Conservation (phyloP, 1,139 yeast species). For the Kluyveromyces sp. region DNA sequence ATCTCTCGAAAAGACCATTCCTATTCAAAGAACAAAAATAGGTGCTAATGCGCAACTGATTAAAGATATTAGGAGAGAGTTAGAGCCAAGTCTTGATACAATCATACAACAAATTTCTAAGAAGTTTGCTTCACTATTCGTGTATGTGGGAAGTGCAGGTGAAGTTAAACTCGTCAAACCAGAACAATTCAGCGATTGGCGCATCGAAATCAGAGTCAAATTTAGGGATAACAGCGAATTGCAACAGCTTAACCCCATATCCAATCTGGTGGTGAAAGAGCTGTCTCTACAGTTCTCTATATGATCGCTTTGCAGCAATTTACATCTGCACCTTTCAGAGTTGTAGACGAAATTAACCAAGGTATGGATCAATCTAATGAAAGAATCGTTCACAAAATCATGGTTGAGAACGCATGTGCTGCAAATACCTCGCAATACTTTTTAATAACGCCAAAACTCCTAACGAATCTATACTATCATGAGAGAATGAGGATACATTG, state of each 20-base stretch:
- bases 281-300: conserved; percentile 87
- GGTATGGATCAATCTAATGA: conserved; percentile 98
- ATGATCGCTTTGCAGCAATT: conserved; percentile 89
- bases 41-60: conserved; percentile 34
- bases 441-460: conserved; percentile 83
- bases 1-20: conserved; percentile 24
- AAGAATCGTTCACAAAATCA: conserved; percentile 73
- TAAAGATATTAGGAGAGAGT: conserved; percentile 33
- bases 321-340: conserved; percentile 84
- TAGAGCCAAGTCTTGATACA: conserved; percentile 53
- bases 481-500: conserved; percentile 81
- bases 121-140: conserved; percentile 60
- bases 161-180: conserved; percentile 53
- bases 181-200: conserved; percentile 66
- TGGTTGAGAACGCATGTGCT: conserved; percentile 78
- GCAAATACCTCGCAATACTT: conserved; percentile 65
- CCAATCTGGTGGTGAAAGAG: conserved; percentile 97
- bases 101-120: conserved; percentile 48
- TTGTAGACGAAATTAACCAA: conserved; percentile 96
- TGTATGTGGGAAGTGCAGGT: conserved; percentile 79
- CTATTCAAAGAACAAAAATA: conserved; percentile 26
- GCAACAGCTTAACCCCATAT: conserved; percentile 68
- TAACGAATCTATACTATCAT: conserved; percentile 73
- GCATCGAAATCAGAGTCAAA: conserved; percentile 72
- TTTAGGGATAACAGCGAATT: conserved; percentile 71